phyloP scores from a whole-genome alignment of 1,284 basidiomycete genomes.

The Rhodotorula sp. region DNA sequence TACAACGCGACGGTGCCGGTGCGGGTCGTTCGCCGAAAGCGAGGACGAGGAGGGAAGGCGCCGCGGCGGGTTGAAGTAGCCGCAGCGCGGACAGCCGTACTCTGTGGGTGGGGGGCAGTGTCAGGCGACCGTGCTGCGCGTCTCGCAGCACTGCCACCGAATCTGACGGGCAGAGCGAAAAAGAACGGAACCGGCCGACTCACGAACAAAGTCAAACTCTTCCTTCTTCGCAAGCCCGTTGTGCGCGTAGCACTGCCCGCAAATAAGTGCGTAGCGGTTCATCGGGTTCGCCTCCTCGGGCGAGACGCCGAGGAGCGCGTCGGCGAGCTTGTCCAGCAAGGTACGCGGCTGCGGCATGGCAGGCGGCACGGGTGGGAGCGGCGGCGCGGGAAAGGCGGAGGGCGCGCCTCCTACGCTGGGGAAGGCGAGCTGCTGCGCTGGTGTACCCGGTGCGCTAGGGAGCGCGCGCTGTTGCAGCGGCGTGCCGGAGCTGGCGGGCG shows the following conservation, averaged over 20 bases:
- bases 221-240: conserved; percentile 90
- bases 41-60: conserved; percentile 46
- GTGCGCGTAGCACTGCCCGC: conserved; percentile 86
- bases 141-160: no score
- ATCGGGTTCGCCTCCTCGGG: conserved; percentile 51
- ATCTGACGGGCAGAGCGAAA: background rate
- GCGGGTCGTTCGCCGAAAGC: background rate
- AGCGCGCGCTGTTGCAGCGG: conserved; percentile 16
- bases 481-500: conserved; percentile 33
- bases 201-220: conserved; percentile 86
- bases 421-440: background rate
- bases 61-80: conserved; percentile 67
- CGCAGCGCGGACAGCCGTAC: conserved; percentile 73
- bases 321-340: conserved; percentile 52
- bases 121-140: background rate
- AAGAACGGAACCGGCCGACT: conserved; percentile 52
- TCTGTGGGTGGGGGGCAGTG: conserved; percentile 55
- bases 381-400: background rate
- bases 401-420: conserved; percentile 12
- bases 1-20: conserved; percentile 23
- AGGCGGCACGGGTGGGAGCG: conserved; percentile 10
- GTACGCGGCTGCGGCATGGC: conserved; percentile 42
- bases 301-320: conserved; percentile 52
- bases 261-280: conserved; percentile 87
- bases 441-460: background rate